A percentile compares a stretch with the other conserved stretches of the same genome.
Evolutionary conservation across 257 asterid genomes (phyloP).

Genomic region (Jacaranda mimosifolia): DNA sequence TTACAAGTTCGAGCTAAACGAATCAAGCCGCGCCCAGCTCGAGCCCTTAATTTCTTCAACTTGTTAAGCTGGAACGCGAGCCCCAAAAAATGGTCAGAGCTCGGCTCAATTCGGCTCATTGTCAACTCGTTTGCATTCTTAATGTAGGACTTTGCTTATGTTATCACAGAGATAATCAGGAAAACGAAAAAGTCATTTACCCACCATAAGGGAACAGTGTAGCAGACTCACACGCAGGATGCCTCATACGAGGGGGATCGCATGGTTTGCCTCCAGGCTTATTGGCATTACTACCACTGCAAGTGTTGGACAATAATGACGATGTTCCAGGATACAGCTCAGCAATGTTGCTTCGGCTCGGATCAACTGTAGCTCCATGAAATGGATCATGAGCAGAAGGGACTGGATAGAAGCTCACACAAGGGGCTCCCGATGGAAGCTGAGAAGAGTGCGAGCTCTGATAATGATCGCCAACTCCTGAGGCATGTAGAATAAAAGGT

Average conservation of each 20-base stretch:
- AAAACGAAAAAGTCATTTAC: neutral
- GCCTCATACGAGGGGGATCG: constrained; percentile 3
- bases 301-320: neutral
- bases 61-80: no score
- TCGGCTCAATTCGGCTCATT: no score
- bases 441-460: constrained; percentile 28
- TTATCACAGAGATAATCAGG: neutral
- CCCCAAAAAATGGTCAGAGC: no score
- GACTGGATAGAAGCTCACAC: constrained; percentile 17
- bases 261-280: neutral
- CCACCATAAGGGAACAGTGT: constrained; percentile 28
- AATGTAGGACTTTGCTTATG: neutral
- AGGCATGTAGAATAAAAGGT: neutral
- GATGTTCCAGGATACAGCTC: neutral
- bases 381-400: neutral
- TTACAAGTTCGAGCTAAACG: no score
- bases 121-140: no score
- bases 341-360: constrained; percentile 7
- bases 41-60: no score
- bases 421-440: constrained; percentile 28
- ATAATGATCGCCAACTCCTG: constrained; percentile 30
- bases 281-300: neutral
- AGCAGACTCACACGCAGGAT: no score
- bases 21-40: no score
- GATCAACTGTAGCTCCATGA: neutral